These are phyloP conservation scores for Microascus cirrosus DNA, from an alignment of 2,329 filamentous ascomycete species.

Conservation along the genomic window DNA sequence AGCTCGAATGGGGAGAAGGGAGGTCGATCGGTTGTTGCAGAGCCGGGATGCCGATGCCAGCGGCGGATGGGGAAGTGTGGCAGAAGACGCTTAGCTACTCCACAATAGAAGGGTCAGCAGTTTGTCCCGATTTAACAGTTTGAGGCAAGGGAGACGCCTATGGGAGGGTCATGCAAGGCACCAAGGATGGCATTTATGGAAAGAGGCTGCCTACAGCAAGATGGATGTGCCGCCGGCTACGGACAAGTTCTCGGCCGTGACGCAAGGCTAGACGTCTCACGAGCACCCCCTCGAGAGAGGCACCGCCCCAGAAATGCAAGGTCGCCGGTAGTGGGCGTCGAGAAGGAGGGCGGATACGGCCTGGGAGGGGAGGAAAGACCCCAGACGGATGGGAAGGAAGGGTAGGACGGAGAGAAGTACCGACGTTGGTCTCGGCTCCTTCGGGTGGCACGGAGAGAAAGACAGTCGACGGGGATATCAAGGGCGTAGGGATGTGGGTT, in stretches of 20 bases:
- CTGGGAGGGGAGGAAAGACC: not conserved
- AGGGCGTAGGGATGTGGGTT: not conserved
- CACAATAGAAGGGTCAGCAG: constrained; percentile 3
- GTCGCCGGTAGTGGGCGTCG: not conserved
- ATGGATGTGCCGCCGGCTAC: not conserved
- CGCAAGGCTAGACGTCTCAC: not conserved
- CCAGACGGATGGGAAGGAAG: not conserved
- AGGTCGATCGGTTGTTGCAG: not conserved
- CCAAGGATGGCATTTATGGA: not conserved
- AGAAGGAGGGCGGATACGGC: constrained; percentile 1
- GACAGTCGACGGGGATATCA: not conserved
- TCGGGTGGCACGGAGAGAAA: not conserved
- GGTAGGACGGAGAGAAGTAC: not conserved
- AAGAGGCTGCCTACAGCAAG: not conserved
- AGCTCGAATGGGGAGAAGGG: not conserved
- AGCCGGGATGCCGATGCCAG: not conserved
- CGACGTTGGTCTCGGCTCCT: not conserved
- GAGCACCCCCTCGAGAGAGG: not conserved
- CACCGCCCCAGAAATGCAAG: not conserved
- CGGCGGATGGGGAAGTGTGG: not conserved
- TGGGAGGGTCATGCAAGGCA: constrained; percentile 3
- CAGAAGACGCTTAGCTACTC: constrained; percentile 2
- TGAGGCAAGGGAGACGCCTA: not conserved
- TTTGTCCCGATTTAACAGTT: not conserved
- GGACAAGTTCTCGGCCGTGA: not conserved